phyloP scores from a whole-genome alignment of 208 protist species.

The Leishmania major region DNA sequence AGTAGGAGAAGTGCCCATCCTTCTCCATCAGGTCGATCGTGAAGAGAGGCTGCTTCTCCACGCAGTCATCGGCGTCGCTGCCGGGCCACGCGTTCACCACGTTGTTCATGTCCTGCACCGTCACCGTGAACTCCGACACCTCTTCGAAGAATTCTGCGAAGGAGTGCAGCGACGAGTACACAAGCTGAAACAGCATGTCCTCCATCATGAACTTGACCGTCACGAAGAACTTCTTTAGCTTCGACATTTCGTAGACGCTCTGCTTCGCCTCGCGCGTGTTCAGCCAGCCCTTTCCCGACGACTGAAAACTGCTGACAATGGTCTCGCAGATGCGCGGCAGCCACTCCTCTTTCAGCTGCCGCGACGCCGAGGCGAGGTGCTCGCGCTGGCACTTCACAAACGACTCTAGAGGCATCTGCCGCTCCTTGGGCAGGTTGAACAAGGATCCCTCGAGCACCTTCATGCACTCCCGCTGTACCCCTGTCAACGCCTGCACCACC shows the following conservation, averaged over 20 bases:
- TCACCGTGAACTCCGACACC: conserved; percentile 88
- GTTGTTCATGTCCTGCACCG: conserved; percentile 88
- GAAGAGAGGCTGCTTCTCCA: conserved; percentile 94
- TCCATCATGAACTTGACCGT: conserved; percentile 98
- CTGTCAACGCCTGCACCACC: conserved; percentile 90
- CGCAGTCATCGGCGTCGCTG: conserved; percentile 91
- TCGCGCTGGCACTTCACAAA: conserved; percentile 86
- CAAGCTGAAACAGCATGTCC: conserved; percentile 93
- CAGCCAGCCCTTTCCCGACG: conserved; percentile 98
- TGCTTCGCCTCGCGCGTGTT: conserved; percentile 95
- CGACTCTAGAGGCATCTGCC: conserved; percentile 87
- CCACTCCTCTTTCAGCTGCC: conserved; percentile 93
- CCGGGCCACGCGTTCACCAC: conserved; percentile 92
- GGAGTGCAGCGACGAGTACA: conserved; percentile 85
- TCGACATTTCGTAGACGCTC: conserved; percentile 97
- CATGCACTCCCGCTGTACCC: conserved; percentile 88
- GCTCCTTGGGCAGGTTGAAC: conserved; percentile 90
- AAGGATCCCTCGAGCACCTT: conserved; percentile 88
- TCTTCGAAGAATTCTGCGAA: conserved; percentile 94
- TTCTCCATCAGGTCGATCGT: conserved; percentile 88
- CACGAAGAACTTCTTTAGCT: conserved; percentile 97
- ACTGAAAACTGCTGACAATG: conserved; percentile 86
- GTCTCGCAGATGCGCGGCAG: conserved; percentile 87
- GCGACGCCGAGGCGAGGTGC: conserved; percentile 66
- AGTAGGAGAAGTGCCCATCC: conserved; percentile 87